Evolutionary conservation across 768 basidiomycete genomes (phyloP).

Genomic region (Collybia sordida): DNA sequence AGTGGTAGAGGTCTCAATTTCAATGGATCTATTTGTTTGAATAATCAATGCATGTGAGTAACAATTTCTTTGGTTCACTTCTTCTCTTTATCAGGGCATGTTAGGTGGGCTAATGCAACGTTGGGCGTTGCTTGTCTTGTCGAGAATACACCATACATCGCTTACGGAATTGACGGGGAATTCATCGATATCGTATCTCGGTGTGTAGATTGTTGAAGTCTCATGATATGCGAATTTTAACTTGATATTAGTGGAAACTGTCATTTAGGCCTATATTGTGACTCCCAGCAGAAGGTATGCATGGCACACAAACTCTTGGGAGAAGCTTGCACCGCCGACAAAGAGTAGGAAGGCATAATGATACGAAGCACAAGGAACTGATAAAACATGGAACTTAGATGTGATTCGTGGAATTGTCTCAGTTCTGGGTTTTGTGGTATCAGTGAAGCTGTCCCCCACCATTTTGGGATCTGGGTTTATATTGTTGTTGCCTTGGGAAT

Average conservation of each 20-base stretch:
- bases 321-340: conserved; percentile 53
- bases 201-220: conserved; percentile 31
- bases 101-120: conserved; percentile 79
- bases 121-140: conserved; percentile 60
- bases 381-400: conserved; percentile 39
- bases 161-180: conserved; percentile 57
- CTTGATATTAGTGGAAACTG: conserved; percentile 62
- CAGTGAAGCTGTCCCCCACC: conserved; percentile 56
- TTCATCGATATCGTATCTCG: conserved; percentile 82
- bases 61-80: background rate
- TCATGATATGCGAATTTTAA: background rate
- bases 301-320: conserved; percentile 56
- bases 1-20: conserved; percentile 68
- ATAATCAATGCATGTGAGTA: conserved; percentile 78
- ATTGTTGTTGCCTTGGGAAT: conserved; percentile 69
- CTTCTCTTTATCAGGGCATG: background rate
- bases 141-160: conserved; percentile 81
- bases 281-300: conserved; percentile 58
- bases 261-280: conserved; percentile 72
- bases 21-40: conserved; percentile 84
- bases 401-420: conserved; percentile 74
- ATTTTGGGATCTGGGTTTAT: conserved; percentile 71
- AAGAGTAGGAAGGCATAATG: conserved; percentile 34
- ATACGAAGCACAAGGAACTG: no score
- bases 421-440: conserved; percentile 59